Percentiles rank a stretch among this genome's conserved stretches.
Conservation (phyloP, 2,329 filamentous ascomycete species). For the Colletotrichum australisinense region DNA sequence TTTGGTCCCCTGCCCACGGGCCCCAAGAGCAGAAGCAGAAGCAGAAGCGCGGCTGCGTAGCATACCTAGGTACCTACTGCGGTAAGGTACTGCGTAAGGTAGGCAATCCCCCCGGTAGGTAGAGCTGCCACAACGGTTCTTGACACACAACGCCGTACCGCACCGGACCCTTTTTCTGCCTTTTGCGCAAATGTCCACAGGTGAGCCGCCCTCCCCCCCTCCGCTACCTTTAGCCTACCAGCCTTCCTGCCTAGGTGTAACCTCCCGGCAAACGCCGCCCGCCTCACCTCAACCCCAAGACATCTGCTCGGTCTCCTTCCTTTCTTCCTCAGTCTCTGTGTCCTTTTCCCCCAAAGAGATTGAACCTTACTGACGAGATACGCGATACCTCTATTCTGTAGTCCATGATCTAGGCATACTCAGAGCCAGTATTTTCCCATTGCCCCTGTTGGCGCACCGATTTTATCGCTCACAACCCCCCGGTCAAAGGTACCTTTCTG, state of each 20-base stretch:
- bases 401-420: neutral
- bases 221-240: constrained; percentile 4
- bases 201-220: constrained; percentile 17
- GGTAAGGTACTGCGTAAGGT: too few relatives aligned
- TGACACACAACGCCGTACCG: constrained; percentile 3
- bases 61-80: neutral
- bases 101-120: neutral
- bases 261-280: neutral
- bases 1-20: constrained; percentile 17
- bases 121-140: constrained; percentile 31
- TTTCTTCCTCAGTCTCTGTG: neutral
- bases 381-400: neutral
- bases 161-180: constrained; percentile 29
- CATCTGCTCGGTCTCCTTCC: neutral
- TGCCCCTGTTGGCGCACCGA: neutral
- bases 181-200: constrained; percentile 11
- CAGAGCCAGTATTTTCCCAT: neutral
- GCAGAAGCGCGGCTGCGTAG: neutral
- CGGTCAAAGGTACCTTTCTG: neutral
- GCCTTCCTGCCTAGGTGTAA: neutral
- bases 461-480: constrained; percentile 29
- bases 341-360: neutral
- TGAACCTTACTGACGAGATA: neutral
- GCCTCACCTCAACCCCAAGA: neutral
- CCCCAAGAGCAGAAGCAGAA: neutral